Evolutionary conservation across 495 filamentous ascomycete genomes (phyloP), one percentile per base, ranked within the genome.

Genomic region (Aspergillus carlsbadensis): DNA sequence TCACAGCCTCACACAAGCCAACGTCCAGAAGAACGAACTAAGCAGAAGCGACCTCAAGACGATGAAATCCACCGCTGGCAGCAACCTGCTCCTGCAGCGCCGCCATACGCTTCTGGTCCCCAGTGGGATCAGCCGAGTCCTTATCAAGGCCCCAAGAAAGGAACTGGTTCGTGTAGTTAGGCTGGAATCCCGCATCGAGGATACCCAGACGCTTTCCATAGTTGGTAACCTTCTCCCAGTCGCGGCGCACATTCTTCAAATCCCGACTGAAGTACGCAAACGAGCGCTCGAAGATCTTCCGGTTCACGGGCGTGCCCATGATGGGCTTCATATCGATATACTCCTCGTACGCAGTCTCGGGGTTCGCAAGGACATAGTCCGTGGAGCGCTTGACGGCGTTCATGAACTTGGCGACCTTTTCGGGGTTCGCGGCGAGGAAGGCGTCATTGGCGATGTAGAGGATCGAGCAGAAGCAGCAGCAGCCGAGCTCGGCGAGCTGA

Each of bases 391-490:
- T 87, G 61, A 86, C 79, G 56, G 83, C 84, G 14, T 78, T 74
- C 77, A 88, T 81, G 70, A 85, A 84, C 39, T 78, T 79, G 22
- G 66, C 54, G 1, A 86, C 73, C 57, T 85, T 78, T 33, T 84
- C 84, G 0, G 76, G 75, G 69, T 87, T 83, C 49, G 78, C 72
- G 22, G 77, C 70, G 39, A 88, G 67, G 77, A 89, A 89, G 39
- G 65, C 63, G 65, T 88, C 84, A 65, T 88, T 85, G 61, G 75
- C 82, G 50, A 89, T 89, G 77, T 89, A 89, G 39, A 89, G 75
- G 65, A 88, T 87, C 1, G 82, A 84, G 73, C 84, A 87, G 79
- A 87, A 88, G 76, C 85, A 89, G 80, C 86, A 88, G 74, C 86
- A 88, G 52, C 86, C 85, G 26, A 87, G 70, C 66, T 87, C 83